phyloP scores from a whole-genome alignment of 192 early-diverging fungal species.

The Dimargaris verticillata region DNA sequence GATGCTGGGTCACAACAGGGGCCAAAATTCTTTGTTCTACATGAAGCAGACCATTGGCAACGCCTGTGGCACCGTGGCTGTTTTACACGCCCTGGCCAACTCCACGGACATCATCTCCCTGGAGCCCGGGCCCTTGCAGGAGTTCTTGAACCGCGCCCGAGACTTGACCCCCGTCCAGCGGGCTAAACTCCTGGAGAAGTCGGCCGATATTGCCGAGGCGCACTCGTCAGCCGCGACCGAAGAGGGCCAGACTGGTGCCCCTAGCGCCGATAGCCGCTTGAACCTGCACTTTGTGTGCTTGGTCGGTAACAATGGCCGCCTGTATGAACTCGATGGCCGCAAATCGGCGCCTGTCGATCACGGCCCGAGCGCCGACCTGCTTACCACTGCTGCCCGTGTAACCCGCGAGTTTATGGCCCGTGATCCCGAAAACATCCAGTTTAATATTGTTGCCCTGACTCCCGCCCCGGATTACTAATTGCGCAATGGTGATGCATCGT shows the following conservation, averaged over 20 bases:
- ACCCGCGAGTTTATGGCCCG: slow-evolving; percentile 47
- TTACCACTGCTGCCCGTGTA: slow-evolving; percentile 32
- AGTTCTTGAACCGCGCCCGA: slow-evolving; percentile 44
- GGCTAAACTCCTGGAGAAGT: slow-evolving; percentile 49
- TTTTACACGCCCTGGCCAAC: slow-evolving; percentile 79
- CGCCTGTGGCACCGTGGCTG: slow-evolving; percentile 88
- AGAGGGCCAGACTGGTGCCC: slow-evolving; percentile 52
- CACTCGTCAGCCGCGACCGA: slow-evolving; percentile 31
- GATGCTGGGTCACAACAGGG: slow-evolving; percentile 16
- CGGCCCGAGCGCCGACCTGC: slow-evolving; percentile 40
- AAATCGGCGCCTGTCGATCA: slow-evolving; percentile 72
- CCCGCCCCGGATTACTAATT: slow-evolving; percentile 7
- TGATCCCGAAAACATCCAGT: slow-evolving; percentile 45
- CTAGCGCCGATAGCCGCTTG: slow-evolving; percentile 53
- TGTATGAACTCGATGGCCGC: slow-evolving; percentile 84
- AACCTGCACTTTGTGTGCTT: slow-evolving; percentile 82
- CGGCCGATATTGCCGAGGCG: slow-evolving; percentile 31
- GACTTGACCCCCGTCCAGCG: slow-evolving; percentile 53
- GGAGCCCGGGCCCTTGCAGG: slow-evolving; percentile 38
- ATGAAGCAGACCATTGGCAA: slow-evolving; percentile 78
- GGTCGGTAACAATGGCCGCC: slow-evolving; percentile 48
- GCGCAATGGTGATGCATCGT: no score
- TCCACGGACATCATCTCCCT: slow-evolving; percentile 33
- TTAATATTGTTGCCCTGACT: slow-evolving; percentile 43
- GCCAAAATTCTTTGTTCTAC: slow-evolving; percentile 34